phyloP scores from a whole-genome alignment of 164 flowering plant genomes.

The Kalanchoe fedtschenkoi region DNA sequence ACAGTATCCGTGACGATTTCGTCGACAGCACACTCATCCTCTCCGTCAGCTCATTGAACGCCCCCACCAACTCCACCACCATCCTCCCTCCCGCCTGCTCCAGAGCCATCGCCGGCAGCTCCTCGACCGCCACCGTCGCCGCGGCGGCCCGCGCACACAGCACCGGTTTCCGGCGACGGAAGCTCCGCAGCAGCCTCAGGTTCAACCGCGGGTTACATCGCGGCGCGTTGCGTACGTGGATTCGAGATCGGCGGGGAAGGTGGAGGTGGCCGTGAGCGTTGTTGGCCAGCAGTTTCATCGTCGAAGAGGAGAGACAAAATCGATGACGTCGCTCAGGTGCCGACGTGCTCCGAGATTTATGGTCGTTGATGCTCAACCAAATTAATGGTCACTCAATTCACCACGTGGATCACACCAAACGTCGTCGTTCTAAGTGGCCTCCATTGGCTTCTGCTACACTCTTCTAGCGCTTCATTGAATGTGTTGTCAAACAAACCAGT shows the following conservation, averaged over 20 bases:
- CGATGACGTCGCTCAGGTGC: background rate
- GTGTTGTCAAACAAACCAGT: too few species aligned
- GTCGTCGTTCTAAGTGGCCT: too few species aligned
- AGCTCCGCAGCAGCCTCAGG: background rate
- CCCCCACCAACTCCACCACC: constrained; percentile 84
- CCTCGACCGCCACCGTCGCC: background rate
- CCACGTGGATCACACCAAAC: too few species aligned
- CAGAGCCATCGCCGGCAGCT: constrained; percentile 3
- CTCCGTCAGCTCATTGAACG: constrained; percentile 71
- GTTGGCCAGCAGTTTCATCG: background rate
- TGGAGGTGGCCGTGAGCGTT: background rate
- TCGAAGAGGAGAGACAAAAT: background rate
- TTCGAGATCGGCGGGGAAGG: background rate
- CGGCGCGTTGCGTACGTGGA: background rate
- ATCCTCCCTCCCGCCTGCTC: constrained; percentile 73
- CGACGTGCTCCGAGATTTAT: too few species aligned
- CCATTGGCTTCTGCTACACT: too few species aligned
- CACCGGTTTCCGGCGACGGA: background rate
- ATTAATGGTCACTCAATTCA: too few species aligned
- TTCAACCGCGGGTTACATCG: background rate
- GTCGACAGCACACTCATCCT: constrained; percentile 52
- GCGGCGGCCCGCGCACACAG: background rate
- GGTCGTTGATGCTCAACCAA: too few species aligned
- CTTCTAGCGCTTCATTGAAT: too few species aligned
- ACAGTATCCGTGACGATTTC: constrained; percentile 59